Base-by-base conservation (phyloP, 345 rosid species). In the Bretschneidera sinensis region DNA sequence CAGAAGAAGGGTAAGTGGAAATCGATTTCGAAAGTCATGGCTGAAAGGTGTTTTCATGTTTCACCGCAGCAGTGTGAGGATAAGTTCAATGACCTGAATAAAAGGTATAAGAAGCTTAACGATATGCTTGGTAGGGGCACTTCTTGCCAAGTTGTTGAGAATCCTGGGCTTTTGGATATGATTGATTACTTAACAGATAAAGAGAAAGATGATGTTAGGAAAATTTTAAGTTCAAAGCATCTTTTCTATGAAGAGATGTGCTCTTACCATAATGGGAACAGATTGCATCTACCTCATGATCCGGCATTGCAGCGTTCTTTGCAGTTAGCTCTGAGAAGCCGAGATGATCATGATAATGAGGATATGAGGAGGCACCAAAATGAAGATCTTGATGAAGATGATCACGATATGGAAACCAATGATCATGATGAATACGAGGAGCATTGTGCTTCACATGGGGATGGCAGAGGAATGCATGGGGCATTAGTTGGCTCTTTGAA, bases 161-260 rank as follows among this genome's bases (percentile, higher is more conserved):
- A 85, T 35, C 98, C 98, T 1, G 55, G 69, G 10, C 91, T 89
- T 65, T 73, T 92, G 78, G 96, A 85, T 69, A 66, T 79, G 16
- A 87, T 92, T 53, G 83, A 85, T 20, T 82, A 66, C 65, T 79
- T 92, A 59, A 62, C 84, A 0, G 91, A 85, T 67, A 85, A 87
- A 65, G 89, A 87, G 61, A 92, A 89, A 54, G 96, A 92, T 56
- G 96, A 89, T 65, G 91, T 89, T 47, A 75, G 85, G 70, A 89
- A 89, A 45, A 89, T 87, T 64, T 80, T 89, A 59, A 92, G 84
- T 74, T 89, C 97, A 3, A 89, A 87, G 61, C 97, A 92, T 74
- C 85, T 92, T 21, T 92, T 89, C 75, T 92, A 92, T 17, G 96
- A 92, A 66, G 98, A 92, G 79, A 92, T 92, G 97, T 89, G 98